phyloP scores from a whole-genome alignment of 2,329 filamentous ascomycete species.

The Cordyceps farinosa region DNA sequence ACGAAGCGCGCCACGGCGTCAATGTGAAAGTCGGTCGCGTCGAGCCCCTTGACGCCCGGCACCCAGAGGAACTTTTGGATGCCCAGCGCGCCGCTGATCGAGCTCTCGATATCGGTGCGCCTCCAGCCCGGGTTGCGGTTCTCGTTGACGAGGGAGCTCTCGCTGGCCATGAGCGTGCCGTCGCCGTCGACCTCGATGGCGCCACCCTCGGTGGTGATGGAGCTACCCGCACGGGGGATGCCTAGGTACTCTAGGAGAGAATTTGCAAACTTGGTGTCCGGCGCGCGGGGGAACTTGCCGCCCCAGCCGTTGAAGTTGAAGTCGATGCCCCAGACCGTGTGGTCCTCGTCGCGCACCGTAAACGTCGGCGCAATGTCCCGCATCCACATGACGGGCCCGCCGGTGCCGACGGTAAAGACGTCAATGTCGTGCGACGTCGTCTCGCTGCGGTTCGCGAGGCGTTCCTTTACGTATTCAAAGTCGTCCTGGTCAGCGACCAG shows the following conservation, averaged over 20 bases:
- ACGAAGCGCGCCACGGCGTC: slow-evolving; percentile 17
- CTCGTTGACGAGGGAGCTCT: slow-evolving; percentile 18
- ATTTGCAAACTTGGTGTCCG: neutral
- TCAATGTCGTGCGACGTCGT: neutral
- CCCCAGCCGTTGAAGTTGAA: slow-evolving; percentile 18
- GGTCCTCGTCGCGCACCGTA: neutral
- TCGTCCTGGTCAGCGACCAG: neutral
- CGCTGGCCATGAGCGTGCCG: slow-evolving; percentile 15
- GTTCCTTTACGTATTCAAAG: neutral
- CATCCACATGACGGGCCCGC: slow-evolving; percentile 16
- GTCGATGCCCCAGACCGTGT: slow-evolving; percentile 3
- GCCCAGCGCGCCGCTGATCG: slow-evolving; percentile 16
- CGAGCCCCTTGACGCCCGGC: slow-evolving; percentile 6
- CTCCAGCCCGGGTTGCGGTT: slow-evolving; percentile 17
- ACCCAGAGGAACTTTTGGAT: slow-evolving; percentile 18
- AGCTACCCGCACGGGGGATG: neutral
- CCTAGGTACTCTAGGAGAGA: neutral
- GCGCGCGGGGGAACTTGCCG: neutral
- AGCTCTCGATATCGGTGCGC: slow-evolving; percentile 9
- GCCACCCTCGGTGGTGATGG: slow-evolving; percentile 17
- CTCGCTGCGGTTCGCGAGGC: neutral
- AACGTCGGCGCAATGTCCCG: slow-evolving; percentile 17
- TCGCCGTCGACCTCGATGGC: slow-evolving; percentile 18
- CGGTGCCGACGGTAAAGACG: neutral
- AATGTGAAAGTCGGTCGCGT: slow-evolving; percentile 18